These are phyloP conservation scores for Echium plantagineum DNA, from an alignment of 257 asterid species.

Conservation along the genomic window DNA sequence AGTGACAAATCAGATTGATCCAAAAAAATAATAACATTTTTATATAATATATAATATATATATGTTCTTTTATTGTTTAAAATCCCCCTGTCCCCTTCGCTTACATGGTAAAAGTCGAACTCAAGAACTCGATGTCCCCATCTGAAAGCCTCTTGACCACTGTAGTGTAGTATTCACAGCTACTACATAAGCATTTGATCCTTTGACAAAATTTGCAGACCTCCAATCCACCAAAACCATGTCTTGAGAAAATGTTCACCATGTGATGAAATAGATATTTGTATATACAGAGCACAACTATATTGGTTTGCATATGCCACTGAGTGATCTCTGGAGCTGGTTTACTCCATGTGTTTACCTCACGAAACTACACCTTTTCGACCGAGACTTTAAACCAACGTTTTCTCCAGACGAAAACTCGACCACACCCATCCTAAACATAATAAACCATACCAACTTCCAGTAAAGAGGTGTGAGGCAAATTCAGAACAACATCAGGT, in stretches of 20 bases:
- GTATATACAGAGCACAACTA: neutral
- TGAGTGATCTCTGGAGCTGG: neutral
- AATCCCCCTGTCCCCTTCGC: too few relatives aligned
- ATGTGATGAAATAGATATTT: too few relatives aligned
- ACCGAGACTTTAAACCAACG: neutral
- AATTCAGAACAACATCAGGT: slow-evolving; percentile 79
- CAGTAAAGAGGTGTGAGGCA: slow-evolving; percentile 84
- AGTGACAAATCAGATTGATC: neutral
- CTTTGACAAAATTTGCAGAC: too few relatives aligned
- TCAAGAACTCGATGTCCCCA: too few relatives aligned
- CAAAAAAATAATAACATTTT: neutral
- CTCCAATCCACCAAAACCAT: neutral
- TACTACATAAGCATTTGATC: neutral
- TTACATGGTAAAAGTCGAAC: too few relatives aligned
- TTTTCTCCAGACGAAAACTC: too few relatives aligned
- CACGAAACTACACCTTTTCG: neutral
- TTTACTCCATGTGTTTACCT: neutral
- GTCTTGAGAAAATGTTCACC: too few relatives aligned
- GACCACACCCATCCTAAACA: slow-evolving; percentile 22
- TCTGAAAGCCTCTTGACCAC: too few relatives aligned
- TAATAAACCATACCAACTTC: slow-evolving; percentile 95
- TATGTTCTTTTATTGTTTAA: too few relatives aligned
- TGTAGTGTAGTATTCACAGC: too few relatives aligned
- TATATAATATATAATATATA: too few relatives aligned
- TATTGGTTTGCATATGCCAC: neutral